Evolutionary conservation across 2,329 filamentous ascomycete species (phyloP).

Genomic region (Pseudocercospora macadamiae): DNA sequence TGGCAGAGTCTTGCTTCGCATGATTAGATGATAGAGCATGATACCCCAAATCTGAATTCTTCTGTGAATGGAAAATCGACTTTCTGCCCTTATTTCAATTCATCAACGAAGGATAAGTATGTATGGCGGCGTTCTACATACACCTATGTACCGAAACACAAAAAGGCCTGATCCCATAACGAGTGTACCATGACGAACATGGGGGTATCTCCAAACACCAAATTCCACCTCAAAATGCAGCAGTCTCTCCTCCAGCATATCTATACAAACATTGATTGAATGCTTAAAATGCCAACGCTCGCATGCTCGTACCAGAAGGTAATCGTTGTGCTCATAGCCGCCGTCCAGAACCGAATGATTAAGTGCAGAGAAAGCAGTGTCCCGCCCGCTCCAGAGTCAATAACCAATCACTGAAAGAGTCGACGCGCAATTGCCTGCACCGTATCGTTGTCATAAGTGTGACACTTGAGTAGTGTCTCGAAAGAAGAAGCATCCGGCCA

Average conservation of each 20-base stretch:
- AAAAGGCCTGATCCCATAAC: background rate
- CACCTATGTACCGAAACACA: conserved; percentile 8
- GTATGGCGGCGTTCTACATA: conserved; percentile 7
- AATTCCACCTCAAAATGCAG: conserved; percentile 6
- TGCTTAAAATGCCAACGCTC: background rate
- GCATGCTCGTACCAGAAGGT: background rate
- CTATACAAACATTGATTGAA: background rate
- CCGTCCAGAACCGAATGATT: background rate
- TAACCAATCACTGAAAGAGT: conserved; percentile 14
- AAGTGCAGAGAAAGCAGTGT: background rate
- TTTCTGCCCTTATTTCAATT: background rate
- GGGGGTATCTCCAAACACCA: conserved; percentile 12
- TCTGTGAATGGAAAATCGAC: background rate
- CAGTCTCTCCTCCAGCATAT: background rate
- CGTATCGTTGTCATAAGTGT: conserved; percentile 19
- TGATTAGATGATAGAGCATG: conserved; percentile 20
- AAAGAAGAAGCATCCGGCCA: conserved; percentile 26
- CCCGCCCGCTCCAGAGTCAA: background rate
- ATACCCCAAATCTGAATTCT: conserved; percentile 15
- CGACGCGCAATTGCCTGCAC: conserved; percentile 26
- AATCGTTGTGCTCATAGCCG: conserved; percentile 9
- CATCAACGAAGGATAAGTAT: background rate
- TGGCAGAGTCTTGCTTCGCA: background rate
- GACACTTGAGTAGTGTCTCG: conserved; percentile 23
- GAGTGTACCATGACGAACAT: conserved; percentile 11